Evolutionary conservation across 495 filamentous ascomycete species (phyloP).

Genomic region (Penicillium silybi): DNA sequence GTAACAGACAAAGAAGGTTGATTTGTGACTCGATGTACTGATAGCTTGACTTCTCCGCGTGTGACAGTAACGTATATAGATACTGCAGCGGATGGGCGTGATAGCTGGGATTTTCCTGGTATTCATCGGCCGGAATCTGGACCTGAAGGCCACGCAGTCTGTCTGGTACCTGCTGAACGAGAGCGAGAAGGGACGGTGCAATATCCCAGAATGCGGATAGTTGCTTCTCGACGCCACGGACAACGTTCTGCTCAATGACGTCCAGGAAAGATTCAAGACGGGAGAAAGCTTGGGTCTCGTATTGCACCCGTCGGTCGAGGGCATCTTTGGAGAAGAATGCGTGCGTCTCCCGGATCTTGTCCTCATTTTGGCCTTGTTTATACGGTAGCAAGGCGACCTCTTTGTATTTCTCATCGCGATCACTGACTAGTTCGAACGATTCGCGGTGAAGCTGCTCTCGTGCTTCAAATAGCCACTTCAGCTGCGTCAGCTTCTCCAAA

Average conservation of each 20-base stretch:
- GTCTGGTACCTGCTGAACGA: conserved; percentile 73
- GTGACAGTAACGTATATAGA: conserved; percentile 73
- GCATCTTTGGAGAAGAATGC: conserved; percentile 80
- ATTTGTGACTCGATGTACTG: conserved; percentile 96
- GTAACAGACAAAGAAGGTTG: conserved; percentile 86
- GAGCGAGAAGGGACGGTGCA: conserved; percentile 69
- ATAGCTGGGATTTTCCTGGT: conserved; percentile 81
- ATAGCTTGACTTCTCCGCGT: conserved; percentile 86
- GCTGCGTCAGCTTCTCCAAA: conserved; percentile 84
- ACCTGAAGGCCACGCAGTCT: conserved; percentile 56
- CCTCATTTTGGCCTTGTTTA: conserved; percentile 60
- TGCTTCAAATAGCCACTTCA: conserved; percentile 97
- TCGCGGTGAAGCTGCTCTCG: conserved; percentile 81
- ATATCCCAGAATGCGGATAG: conserved; percentile 97
- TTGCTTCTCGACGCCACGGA: conserved; percentile 84
- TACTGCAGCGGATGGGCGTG: conserved; percentile 79
- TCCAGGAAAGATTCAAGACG: conserved; percentile 75
- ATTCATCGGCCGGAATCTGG: conserved; percentile 70
- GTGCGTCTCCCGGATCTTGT: conserved; percentile 70
- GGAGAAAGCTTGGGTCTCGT: conserved; percentile 60
- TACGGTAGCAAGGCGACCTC: conserved; percentile 78
- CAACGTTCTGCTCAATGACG: conserved; percentile 80
- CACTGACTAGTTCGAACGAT: conserved; percentile 75
- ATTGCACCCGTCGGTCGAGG: conserved; percentile 59
- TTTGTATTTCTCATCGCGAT: conserved; percentile 82